Evolutionary conservation across 148 eudicot species (phyloP), one percentile per base, ranked within the genome.

Genomic region (Cornus suecica): DNA sequence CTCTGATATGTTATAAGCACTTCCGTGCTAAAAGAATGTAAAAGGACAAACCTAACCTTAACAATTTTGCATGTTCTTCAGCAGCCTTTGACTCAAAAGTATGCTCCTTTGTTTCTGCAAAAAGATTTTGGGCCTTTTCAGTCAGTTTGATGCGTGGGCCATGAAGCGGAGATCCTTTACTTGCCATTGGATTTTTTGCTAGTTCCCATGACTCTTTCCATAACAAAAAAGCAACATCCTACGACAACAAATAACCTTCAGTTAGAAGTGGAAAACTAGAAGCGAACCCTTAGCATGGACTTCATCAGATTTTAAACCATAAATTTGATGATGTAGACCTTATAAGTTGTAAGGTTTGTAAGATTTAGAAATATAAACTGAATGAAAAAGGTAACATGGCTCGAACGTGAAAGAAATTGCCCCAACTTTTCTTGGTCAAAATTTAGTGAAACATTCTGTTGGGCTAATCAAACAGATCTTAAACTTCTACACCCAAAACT

Each of bases 191-290:
- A 80, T 88, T 93, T 82, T 93, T 96, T 66, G 87, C 85, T 41
- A 87, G 69, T 71, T 86, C 90, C 99, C 98, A 96, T 16, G 99
- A 96, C 76, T 96, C 99, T 83, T 90, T 90, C 98, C 92, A 90
- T 82, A 93, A 91, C 58, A 93, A 87, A 80, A 82, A 93, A 64
- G 98, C 91, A 70, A 93, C 98, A 74, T 96, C 99, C 99, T 96
- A 79, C 72, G 83, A 77, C 68, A 77, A 42, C 74, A 76, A 66
- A 64, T 51, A 81, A 69, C 25, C 26, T 74, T 51, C 15, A 68
- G 25, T 26, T 18, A 70, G 25, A 68, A 52, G 68, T 23, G 56
- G 22, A 68, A 11, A 63, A 65, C 11, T 41, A 79, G 34, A 68
- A 24, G 13, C 32, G 1, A 29, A 51, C 66, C 56, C 27, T n/a